Conservation (phyloP, 345 rosid genomes). For the Brassica carinata region DNA sequence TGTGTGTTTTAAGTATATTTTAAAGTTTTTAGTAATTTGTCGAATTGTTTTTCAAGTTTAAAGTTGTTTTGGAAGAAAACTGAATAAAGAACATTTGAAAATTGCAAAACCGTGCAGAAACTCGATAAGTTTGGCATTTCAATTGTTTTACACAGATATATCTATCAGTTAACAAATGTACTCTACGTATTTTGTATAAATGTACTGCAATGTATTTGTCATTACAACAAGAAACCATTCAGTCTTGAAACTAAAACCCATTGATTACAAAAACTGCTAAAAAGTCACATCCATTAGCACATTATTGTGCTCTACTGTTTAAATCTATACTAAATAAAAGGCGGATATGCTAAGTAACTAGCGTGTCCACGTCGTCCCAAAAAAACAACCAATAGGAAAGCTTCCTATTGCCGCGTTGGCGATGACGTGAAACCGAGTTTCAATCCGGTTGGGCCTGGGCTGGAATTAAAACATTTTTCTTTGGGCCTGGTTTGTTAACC, state of each 20-base stretch:
- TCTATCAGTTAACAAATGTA: neutral
- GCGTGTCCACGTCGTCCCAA: too few species aligned
- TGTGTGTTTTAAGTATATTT: neutral
- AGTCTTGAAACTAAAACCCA: neutral
- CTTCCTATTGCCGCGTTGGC: too few species aligned
- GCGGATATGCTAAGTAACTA: too few species aligned
- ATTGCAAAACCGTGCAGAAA: neutral
- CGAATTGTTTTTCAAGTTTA: neutral
- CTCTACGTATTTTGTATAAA: neutral
- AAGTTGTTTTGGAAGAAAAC: neutral
- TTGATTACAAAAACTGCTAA: neutral
- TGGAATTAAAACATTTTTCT: too few species aligned
- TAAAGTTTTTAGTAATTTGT: neutral
- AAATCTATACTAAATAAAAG: too few species aligned
- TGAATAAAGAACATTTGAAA: neutral
- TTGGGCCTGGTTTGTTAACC: too few species aligned
- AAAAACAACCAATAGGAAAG: too few species aligned
- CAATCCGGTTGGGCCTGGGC: too few species aligned
- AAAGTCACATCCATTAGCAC: neutral
- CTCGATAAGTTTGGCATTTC: neutral
- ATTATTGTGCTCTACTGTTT: slow-evolving; percentile 11
- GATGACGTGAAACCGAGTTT: too few species aligned
- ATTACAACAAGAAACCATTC: neutral
- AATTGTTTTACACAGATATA: neutral
- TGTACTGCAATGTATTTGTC: neutral